Base-by-base conservation (phyloP, 441 rosid genomes). In the Brassica hybrid region DNA sequence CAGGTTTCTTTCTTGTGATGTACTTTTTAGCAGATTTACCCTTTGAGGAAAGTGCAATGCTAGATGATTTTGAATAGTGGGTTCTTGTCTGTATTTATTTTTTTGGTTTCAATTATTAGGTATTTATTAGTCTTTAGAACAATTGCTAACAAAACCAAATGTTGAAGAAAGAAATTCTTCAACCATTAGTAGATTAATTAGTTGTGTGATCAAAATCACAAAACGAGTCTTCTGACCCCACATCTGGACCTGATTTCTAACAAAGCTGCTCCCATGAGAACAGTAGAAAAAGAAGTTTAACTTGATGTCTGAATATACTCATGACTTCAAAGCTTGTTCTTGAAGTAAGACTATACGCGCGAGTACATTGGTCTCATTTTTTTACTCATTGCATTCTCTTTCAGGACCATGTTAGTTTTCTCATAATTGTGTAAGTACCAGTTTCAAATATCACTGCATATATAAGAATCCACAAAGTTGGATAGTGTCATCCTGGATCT, bases 1-100 rank as follows among this genome's bases (percentile, higher is more conserved):
- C 59, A 78, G 76, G 48, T n/a, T n/a, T n/a, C n/a, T 72, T 78
- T 21, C 73, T 59, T 72, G 76, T 17, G 9, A 21, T 70, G 61
- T 67, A 45, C n/a, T 41, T 58, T 2, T 67, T n/a, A n/a, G n/a
- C n/a, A n/a, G n/a, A n/a, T n/a, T 32, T 76, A 45, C 52, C 43
- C 19, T 50, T 61, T 68, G 69, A 34, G 41, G 30, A 27, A 70
- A 77, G 66, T 58, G 3, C 9, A 25, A n/a, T n/a, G n/a, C n/a
- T n/a, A n/a, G n/a, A n/a, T n/a, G 61, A 64, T 65, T 64, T 43
- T 36, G 67, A 56, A 27, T 10, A 5, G 21, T 72, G 38, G 38
- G 56, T 25, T 45, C 19, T 43, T 76, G 45, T 71, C 65, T 38
- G 14, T 23, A 30, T 61, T 7, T 38, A 56, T 12, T 58, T 58